Base-by-base conservation (phyloP, 2,329 filamentous ascomycete genomes). In the Aspergillus fijiensis region DNA sequence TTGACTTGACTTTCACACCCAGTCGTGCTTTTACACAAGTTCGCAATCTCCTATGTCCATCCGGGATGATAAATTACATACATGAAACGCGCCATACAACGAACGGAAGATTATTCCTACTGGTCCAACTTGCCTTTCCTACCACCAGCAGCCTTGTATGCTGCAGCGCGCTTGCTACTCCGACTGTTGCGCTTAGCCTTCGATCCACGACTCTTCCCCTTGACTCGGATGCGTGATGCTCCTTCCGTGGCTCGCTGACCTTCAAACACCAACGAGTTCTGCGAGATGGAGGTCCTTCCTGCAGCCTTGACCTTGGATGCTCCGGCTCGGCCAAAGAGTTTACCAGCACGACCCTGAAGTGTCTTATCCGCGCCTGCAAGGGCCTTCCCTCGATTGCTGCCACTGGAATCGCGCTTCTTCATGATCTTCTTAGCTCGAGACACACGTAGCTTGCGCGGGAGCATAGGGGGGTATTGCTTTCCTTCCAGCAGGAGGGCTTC, bases 401-500 rank as follows among this genome's bases (percentile, higher is more conserved):
- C 65, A 21, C 27, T 57, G 6, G 58, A 61, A 3, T 69, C 66
- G 6, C 66, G 64, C 58, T 72, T 82, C 64, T 84, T 83, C 64
- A 79, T 78, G 66, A 85, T 74, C 57, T 89, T 89, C 76, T 92
- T 94, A 71, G 95, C 95, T 62, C 95, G 88, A 51, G 87, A 89
- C 51, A 99, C 93, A 57, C 95, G 89, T 35, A 99, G 82, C 66
- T 88, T 85, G 50, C 95, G 88, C 10, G 94, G 94, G n/a, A 98
- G 86, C 85, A 97, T 88, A 19, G 94, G 94, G 16, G 94, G 92
- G 71, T 93, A 98, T 69, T 91, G 95, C 81, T 98, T 96, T 63
- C 87, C 93, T 73, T 97, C 85, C 62, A 94, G 86, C 45, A 96
- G 84, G 12, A 99, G 84, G 1, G 95, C 95, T n/a, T 89, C 85